Percentiles rank a stretch among this genome's conserved stretches.
phyloP scores from a whole-genome alignment of 805 yeast genomes.

The Candida sonorensis region DNA sequence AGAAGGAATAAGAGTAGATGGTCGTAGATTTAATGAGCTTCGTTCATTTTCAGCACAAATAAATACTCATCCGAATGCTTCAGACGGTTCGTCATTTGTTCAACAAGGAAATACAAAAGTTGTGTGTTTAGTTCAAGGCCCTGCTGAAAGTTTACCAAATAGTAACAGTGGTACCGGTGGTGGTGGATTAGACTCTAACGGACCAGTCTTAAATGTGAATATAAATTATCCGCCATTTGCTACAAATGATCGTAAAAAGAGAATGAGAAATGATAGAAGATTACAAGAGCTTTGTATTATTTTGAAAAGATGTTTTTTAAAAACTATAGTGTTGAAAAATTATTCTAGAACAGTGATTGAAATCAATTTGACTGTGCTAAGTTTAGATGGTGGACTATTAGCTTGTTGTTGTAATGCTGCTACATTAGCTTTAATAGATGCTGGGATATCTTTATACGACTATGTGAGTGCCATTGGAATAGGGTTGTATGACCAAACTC shows the following conservation, averaged over 20 bases:
- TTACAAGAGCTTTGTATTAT: slow-evolving; percentile 61
- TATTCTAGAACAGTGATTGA: slow-evolving; percentile 82
- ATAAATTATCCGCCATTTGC: slow-evolving; percentile 78
- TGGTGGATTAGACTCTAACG: slow-evolving; percentile 40
- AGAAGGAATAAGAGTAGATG: slow-evolving; percentile 90
- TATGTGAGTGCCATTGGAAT: slow-evolving; percentile 76
- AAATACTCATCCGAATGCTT: slow-evolving; percentile 79
- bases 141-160: slow-evolving; percentile 62
- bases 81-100: slow-evolving; percentile 89
- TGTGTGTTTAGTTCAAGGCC: slow-evolving; percentile 81
- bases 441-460: slow-evolving; percentile 92
- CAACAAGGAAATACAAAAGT: slow-evolving; percentile 91
- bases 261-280: slow-evolving; percentile 60
- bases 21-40: slow-evolving; percentile 91
- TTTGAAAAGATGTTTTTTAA: slow-evolving; percentile 62
- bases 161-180: slow-evolving; percentile 34
- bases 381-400: slow-evolving; percentile 86
- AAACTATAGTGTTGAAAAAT: slow-evolving; percentile 64
- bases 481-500: slow-evolving; percentile 69
- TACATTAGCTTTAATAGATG: slow-evolving; percentile 86
- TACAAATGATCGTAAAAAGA: slow-evolving; percentile 65
- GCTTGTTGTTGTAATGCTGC: slow-evolving; percentile 78
- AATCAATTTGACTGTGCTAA: slow-evolving; percentile 67
- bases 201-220: slow-evolving; percentile 58
- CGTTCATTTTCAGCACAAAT: slow-evolving; percentile 74